A percentile compares a stretch with the other conserved stretches of the same genome.
phyloP scores from a whole-genome alignment of 257 asterid genomes.

The Nemophila menziesii region DNA sequence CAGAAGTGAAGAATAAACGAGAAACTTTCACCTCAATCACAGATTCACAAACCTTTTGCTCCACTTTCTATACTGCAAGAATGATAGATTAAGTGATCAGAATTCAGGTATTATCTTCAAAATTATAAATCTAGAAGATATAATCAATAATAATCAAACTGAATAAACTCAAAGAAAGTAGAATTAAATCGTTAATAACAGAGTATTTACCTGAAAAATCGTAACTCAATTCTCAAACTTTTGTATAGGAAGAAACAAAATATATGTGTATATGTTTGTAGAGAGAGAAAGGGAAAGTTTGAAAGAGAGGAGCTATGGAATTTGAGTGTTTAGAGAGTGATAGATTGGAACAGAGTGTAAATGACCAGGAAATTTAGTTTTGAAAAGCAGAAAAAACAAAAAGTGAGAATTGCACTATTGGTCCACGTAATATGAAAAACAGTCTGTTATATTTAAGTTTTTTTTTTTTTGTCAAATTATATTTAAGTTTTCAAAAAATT shows the following conservation, averaged over 20 bases:
- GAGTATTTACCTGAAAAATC: conserved; percentile 16
- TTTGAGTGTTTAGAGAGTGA: not conserved
- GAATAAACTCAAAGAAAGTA: not conserved
- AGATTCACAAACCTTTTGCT: too few relatives aligned
- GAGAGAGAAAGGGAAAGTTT: conserved; percentile 9
- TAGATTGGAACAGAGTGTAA: not conserved
- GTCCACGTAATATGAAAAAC: too few relatives aligned
- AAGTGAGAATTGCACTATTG: too few relatives aligned
- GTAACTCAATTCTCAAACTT: conserved; percentile 2
- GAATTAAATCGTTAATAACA: not conserved
- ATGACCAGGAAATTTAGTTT: not conserved
- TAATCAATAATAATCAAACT: not conserved
- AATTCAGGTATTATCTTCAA: not conserved
- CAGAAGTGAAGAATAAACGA: not conserved
- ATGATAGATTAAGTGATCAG: not conserved
- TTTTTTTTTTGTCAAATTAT: not conserved
- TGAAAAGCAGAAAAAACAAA: too few relatives aligned
- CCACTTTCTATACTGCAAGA: not conserved
- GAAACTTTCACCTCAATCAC: not conserved
- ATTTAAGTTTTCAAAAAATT: too few relatives aligned
- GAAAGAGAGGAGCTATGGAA: conserved; percentile 3
- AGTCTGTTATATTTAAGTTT: too few relatives aligned
- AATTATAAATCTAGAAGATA: not conserved
- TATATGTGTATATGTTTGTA: conserved; percentile 3
- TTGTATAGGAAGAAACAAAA: conserved; percentile 6